Conservation (phyloP, 2,329 filamentous ascomycete genomes). For the Trichoderma guizhouense region DNA sequence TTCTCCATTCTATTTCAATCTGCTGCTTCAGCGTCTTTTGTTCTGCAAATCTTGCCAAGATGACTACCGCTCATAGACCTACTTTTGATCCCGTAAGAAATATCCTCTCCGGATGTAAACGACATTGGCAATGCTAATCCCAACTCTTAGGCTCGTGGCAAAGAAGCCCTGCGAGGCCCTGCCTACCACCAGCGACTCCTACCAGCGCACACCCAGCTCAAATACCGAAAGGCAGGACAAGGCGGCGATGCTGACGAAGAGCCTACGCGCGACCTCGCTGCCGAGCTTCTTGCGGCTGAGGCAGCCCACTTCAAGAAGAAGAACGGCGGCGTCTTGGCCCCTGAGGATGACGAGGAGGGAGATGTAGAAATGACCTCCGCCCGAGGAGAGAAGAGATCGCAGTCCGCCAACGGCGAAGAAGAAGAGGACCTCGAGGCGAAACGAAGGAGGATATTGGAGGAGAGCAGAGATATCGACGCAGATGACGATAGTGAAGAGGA, state of each 20-base stretch:
- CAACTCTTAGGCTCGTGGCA: slow-evolving; percentile 70
- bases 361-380: slow-evolving; percentile 37
- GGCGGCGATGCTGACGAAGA: slow-evolving; percentile 75
- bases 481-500: slow-evolving; percentile 58
- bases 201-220: slow-evolving; percentile 89
- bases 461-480: slow-evolving; percentile 83
- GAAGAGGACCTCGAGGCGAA: slow-evolving; percentile 74
- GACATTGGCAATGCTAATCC: neutral
- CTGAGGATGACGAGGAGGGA: slow-evolving; percentile 52
- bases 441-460: slow-evolving; percentile 79
- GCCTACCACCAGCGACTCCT: slow-evolving; percentile 96
- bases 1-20: neutral
- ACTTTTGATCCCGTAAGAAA: slow-evolving; percentile 85
- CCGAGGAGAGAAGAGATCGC: slow-evolving; percentile 55
- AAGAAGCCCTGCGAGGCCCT: slow-evolving; percentile 88
- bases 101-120: neutral
- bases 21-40: neutral
- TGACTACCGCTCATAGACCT: slow-evolving; percentile 74
- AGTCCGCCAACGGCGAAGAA: slow-evolving; percentile 34
- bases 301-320: slow-evolving; percentile 83
- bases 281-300: slow-evolving; percentile 87
- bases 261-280: slow-evolving; percentile 71
- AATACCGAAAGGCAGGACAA: slow-evolving; percentile 82
- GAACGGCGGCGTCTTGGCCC: slow-evolving; percentile 49
- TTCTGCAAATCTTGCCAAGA: slow-evolving; percentile 27